These are phyloP conservation scores for Gastrolobium bilobum DNA, from an alignment of 306 rosid genomes.

Conservation along the genomic window DNA sequence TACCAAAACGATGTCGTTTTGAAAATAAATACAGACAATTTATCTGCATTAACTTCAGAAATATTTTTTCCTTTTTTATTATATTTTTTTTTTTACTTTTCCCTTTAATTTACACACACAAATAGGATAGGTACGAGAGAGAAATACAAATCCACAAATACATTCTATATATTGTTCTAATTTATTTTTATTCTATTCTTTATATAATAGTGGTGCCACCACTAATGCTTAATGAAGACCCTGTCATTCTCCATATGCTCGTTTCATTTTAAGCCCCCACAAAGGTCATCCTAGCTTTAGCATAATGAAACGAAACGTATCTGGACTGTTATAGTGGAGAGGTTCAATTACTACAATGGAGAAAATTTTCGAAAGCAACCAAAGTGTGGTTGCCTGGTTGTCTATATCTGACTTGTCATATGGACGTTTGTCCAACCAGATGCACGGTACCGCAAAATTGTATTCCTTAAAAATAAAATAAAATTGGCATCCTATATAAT, in stretches of 20 bases:
- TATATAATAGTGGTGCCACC: slow-evolving; percentile 3
- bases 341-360: background rate
- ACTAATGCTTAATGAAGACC: background rate
- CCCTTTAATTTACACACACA: no score
- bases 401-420: slow-evolving; percentile 4
- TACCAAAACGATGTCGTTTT: no score
- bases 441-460: background rate
- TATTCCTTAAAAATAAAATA: no score
- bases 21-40: no score
- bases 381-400: background rate
- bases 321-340: slow-evolving; percentile 37
- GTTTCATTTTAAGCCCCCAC: background rate
- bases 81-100: no score
- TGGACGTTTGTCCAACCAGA: slow-evolving; percentile 32
- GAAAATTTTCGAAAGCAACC: background rate
- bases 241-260: background rate
- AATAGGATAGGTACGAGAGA: no score
- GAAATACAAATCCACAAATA: no score
- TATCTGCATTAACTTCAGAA: no score
- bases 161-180: no score
- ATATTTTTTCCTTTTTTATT: no score
- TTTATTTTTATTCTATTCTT: background rate
- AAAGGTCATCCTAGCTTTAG: background rate
- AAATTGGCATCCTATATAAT: background rate
- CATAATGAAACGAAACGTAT: background rate